Base-by-base conservation (phyloP, 805 yeast genomes). In the Cyberlindnera misumaiensis region DNA sequence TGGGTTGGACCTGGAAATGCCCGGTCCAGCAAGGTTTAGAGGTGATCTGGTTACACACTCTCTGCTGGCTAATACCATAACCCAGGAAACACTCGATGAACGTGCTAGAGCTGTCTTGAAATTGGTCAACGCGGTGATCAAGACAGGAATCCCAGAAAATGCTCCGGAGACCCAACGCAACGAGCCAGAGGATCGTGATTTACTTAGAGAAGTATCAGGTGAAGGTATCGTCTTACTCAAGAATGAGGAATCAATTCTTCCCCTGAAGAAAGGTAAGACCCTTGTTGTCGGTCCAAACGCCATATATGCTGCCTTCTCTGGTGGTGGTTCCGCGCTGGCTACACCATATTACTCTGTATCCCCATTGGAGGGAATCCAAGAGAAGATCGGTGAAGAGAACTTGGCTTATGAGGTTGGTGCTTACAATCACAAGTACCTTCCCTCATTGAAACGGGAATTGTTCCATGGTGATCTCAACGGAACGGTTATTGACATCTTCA, bases 1-100 rank as follows among this genome's bases (percentile, higher is more conserved):
- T 16, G 83, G 83, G 3, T 59, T 77, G 39, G 79, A 75, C 52
- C 55, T 78, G 46, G 83, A 78, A 52, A 75, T 75, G 80, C 84
- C 84, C 0, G 83, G 83, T 15, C 71, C 75, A 10, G 57, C 77
- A 3, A 56, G 68, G 33, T 67, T 78, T 60, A 59, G 68, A 46
- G 56, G 55, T 1, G 52, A 56, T 22, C 56, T 65, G 11, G 43
- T 61, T 7, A 72, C 36, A 11, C 52, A 44, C 67, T 49, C 63
- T 62, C 12, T 63, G 66, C 15, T 47, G 44, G 39, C 53, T 63
- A 37, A 64, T 63, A 42, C 70, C 64, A 46, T 61, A 64, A 36
- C 65, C 58, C 42, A 36, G 5, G 62, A 64, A 35, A 62, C 54
- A 5, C 56, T 78, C 31, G 73, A 77, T 48, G 69, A 64, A 8